Conservation (phyloP, 2,329 filamentous ascomycete species). For the Calonectria naviculata region DNA sequence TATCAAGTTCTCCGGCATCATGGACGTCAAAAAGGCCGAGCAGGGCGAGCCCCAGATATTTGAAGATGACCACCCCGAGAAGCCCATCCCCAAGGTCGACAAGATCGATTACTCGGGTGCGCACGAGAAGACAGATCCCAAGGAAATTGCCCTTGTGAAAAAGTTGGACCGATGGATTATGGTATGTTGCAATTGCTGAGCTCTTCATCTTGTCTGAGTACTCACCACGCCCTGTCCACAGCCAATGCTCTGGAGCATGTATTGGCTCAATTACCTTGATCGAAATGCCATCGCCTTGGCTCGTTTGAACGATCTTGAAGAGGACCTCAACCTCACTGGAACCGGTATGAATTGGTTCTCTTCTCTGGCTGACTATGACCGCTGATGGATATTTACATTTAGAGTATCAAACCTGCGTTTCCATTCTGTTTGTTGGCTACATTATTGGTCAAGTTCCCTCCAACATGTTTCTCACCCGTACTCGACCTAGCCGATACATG, state of each 20-base stretch:
- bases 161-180: slow-evolving; percentile 27
- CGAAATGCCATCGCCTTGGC: slow-evolving; percentile 59
- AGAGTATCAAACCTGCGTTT: slow-evolving; percentile 44
- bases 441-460: slow-evolving; percentile 53
- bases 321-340: slow-evolving; percentile 37
- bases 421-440: slow-evolving; percentile 54
- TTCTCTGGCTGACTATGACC: accelerated
- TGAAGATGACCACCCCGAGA: background rate
- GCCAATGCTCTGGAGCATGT: slow-evolving; percentile 49
- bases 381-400: background rate
- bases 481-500: slow-evolving; percentile 54
- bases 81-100: slow-evolving; percentile 6
- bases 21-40: background rate
- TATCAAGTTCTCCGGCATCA: background rate
- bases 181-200: background rate
- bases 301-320: slow-evolving; percentile 42
- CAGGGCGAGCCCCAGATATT: background rate
- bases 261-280: slow-evolving; percentile 57
- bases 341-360: background rate
- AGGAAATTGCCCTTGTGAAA: slow-evolving; percentile 25
- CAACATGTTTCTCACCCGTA: slow-evolving; percentile 56
- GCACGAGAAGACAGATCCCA: slow-evolving; percentile 22
- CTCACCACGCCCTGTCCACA: background rate
- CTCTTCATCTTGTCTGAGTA: background rate
- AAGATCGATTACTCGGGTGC: slow-evolving; percentile 30